Conservation (phyloP, 1,284 basidiomycete species). For the Coniophora puteana region DNA sequence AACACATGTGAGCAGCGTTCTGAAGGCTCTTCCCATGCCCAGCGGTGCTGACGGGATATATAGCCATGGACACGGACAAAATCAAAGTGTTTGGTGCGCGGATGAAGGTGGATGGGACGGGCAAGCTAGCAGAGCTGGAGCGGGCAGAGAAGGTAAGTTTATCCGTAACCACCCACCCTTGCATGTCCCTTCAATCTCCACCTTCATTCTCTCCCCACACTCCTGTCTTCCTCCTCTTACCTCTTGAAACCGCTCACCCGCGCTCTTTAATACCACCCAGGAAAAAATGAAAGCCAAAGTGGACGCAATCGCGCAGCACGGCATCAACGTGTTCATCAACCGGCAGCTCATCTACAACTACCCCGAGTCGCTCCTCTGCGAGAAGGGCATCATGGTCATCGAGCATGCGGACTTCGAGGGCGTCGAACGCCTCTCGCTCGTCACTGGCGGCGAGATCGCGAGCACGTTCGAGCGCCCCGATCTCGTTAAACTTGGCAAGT, state of each 20-base stretch:
- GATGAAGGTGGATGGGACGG: constrained; percentile 93
- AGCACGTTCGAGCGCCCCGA: constrained; percentile 95
- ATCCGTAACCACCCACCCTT: background rate
- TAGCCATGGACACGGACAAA: constrained; percentile 99
- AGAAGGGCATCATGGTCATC: constrained; percentile 93
- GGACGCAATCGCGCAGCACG: constrained; percentile 90
- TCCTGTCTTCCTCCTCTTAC: background rate
- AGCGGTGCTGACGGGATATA: constrained; percentile 1
- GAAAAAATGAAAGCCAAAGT: constrained; percentile 99
- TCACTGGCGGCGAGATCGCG: constrained; percentile 97
- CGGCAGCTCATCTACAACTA: constrained; percentile 99
- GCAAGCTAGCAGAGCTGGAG: constrained; percentile 97
- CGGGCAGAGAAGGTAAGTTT: constrained; percentile 81
- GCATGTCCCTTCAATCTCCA: background rate
- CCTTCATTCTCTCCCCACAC: background rate
- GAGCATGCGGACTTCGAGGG: constrained; percentile 99
- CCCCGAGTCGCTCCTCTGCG: constrained; percentile 91
- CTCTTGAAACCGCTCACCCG: constrained; percentile 4
- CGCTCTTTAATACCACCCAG: too few species aligned
- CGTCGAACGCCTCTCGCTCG: constrained; percentile 92
- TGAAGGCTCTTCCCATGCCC: background rate
- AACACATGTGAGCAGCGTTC: constrained; percentile 67
- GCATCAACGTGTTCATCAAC: constrained; percentile 98
- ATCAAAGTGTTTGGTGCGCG: constrained; percentile 99
- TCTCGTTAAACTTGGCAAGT: constrained; percentile 89